A percentile compares a stretch with the other conserved stretches of the same genome.
Evolutionary conservation across 768 basidiomycete species (phyloP).

Genomic region (Tylopilus cervinicoccineus): DNA sequence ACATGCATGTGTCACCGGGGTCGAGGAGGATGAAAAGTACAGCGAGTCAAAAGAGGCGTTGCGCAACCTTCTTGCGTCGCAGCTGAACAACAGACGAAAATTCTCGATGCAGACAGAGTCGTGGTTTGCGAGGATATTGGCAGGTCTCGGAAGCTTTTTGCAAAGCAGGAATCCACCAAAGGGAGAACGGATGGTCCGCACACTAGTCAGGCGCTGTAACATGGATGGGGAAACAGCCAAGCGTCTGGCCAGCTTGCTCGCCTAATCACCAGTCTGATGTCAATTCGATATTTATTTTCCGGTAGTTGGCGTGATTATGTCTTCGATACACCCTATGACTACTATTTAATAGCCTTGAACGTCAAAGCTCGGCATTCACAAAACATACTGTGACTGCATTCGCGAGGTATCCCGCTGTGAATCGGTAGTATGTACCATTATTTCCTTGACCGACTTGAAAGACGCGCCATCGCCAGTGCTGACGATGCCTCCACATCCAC

Average conservation of each 20-base stretch:
- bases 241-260: conserved; percentile 15
- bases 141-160: conserved; percentile 19
- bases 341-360: no score
- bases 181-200: conserved; percentile 23
- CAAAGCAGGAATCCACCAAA: conserved; percentile 20
- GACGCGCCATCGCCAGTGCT: no score
- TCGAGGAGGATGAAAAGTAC: conserved; percentile 33
- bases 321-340: background rate
- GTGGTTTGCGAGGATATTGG: conserved; percentile 22
- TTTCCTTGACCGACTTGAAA: no score
- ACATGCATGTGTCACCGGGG: conserved; percentile 41
- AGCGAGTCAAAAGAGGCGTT: conserved; percentile 29
- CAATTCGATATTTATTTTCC: background rate
- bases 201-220: conserved; percentile 25
- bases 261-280: background rate
- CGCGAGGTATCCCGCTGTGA: no score
- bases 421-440: no score
- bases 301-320: background rate
- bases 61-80: conserved; percentile 16
- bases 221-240: conserved; percentile 27
- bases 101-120: conserved; percentile 26
- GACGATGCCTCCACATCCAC: no score
- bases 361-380: no score
- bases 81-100: conserved; percentile 6
- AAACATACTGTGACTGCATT: no score